A percentile compares a stretch with the other conserved stretches of the same genome.
These are phyloP conservation scores for Sporothrix dimorphospora DNA, from an alignment of 2,329 filamentous ascomycete species.

Conservation along the genomic window DNA sequence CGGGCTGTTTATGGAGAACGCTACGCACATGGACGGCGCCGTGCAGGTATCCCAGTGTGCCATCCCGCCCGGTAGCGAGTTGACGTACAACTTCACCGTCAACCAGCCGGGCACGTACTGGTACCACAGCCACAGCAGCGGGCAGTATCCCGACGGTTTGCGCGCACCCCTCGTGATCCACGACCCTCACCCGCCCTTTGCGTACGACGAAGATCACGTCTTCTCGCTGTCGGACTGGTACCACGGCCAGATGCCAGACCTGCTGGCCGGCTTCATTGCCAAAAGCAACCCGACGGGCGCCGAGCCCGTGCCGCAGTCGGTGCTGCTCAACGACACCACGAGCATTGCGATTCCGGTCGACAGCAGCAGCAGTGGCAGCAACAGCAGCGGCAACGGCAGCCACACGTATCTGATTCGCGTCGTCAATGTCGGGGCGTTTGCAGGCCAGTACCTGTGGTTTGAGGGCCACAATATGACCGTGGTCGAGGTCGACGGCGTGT, in stretches of 20 bases:
- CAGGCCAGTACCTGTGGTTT: conserved; percentile 66
- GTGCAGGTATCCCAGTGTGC: conserved; percentile 66
- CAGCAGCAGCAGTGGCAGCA: conserved; percentile 57
- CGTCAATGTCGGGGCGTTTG: conserved; percentile 74
- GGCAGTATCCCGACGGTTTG: conserved; percentile 70
- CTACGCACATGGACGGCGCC: conserved; percentile 72
- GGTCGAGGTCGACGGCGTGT: conserved; percentile 74
- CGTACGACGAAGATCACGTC: conserved; percentile 66
- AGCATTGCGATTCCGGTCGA: conserved; percentile 62
- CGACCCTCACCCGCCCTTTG: conserved; percentile 62
- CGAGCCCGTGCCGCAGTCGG: conserved; percentile 68
- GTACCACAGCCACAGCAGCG: conserved; percentile 72
- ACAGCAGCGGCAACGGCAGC: not conserved
- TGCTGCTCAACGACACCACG: conserved; percentile 72
- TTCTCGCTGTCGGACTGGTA: conserved; percentile 73
- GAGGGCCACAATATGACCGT: conserved; percentile 69
- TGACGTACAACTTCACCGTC: conserved; percentile 65
- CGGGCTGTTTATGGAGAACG: conserved; percentile 66
- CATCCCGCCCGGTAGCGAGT: conserved; percentile 63
- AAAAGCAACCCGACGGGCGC: conserved; percentile 60
- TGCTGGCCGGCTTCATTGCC: conserved; percentile 54
- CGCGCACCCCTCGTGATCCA: conserved; percentile 65
- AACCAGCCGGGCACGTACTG: conserved; percentile 68
- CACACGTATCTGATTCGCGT: conserved; percentile 68
- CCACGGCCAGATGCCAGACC: conserved; percentile 56